Percentiles rank a stretch among this genome's conserved stretches.
Conservation (phyloP, 1,284 basidiomycete species). For the Boletus semigastroideus region DNA sequence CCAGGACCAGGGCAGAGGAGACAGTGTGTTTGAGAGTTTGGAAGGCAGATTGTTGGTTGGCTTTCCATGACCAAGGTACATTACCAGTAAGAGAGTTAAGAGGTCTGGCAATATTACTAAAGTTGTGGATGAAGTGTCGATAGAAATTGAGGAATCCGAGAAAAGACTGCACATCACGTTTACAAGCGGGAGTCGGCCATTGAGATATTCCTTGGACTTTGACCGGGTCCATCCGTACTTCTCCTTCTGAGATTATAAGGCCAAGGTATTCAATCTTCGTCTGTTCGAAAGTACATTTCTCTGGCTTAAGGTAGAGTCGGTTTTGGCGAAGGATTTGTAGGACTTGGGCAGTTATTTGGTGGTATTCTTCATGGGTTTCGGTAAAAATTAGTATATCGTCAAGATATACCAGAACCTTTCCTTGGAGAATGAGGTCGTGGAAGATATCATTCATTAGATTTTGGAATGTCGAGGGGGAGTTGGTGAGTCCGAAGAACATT, state of each 20-base stretch:
- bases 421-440: too few relatives aligned
- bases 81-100: background rate
- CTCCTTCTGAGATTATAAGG: background rate
- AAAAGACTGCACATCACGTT: background rate
- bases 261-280: background rate
- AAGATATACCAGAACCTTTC: too few relatives aligned
- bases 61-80: background rate
- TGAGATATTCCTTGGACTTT: background rate
- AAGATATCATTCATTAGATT: too few relatives aligned
- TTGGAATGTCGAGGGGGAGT: too few relatives aligned
- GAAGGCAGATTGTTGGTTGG: background rate
- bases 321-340: background rate
- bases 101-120: background rate
- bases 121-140: background rate
- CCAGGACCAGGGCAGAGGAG: background rate
- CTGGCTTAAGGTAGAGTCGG: background rate
- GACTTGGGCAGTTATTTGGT: too few relatives aligned
- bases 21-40: background rate
- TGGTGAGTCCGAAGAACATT: too few relatives aligned
- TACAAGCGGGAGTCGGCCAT: background rate
- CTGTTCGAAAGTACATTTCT: background rate
- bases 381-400: too few relatives aligned
- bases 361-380: too few relatives aligned
- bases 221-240: background rate
- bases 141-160: background rate